phyloP scores from a whole-genome alignment of 2,329 filamentous ascomycete genomes.

The Fusarium dimerum region DNA sequence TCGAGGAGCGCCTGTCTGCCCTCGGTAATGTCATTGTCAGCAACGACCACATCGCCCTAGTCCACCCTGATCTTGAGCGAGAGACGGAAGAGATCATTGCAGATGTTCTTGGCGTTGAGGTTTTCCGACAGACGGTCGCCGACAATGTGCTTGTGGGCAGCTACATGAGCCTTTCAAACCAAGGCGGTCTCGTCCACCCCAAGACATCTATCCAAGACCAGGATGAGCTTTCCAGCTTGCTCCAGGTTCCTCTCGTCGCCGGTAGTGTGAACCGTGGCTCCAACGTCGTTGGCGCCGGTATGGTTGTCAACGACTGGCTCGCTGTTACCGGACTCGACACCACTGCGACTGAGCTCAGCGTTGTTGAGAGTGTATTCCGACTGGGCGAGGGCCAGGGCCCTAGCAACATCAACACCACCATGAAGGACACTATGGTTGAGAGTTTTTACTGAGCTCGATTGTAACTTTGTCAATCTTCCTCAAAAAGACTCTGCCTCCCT shows the following conservation, averaged over 20 bases:
- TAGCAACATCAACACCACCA: constrained; percentile 74
- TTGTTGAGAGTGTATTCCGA: constrained; percentile 94
- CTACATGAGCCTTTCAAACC: constrained; percentile 96
- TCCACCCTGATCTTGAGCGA: constrained; percentile 94
- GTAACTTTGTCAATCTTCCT: constrained; percentile 4
- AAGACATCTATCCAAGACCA: constrained; percentile 98
- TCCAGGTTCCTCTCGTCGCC: constrained; percentile 94
- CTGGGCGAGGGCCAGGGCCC: constrained; percentile 84
- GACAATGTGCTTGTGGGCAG: constrained; percentile 95
- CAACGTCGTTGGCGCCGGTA: constrained; percentile 82
- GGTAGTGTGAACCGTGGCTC: constrained; percentile 92
- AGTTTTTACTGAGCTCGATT: constrained; percentile 80
- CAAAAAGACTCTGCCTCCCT: background rate
- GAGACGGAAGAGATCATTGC: constrained; percentile 99
- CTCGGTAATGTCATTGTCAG: constrained; percentile 95
- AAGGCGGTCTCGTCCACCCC: constrained; percentile 94
- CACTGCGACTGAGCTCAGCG: constrained; percentile 94
- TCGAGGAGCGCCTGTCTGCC: constrained; percentile 94
- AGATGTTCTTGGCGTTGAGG: constrained; percentile 86
- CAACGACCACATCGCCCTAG: constrained; percentile 95
- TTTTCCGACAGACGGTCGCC: constrained; percentile 91
- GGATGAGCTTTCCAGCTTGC: constrained; percentile 89
- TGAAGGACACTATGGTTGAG: constrained; percentile 99
- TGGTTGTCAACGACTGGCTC: constrained; percentile 78
- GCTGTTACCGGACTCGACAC: constrained; percentile 92